These are phyloP conservation scores for Ogataea trehalophila DNA, from an alignment of 805 yeast genomes.

Conservation along the genomic window DNA sequence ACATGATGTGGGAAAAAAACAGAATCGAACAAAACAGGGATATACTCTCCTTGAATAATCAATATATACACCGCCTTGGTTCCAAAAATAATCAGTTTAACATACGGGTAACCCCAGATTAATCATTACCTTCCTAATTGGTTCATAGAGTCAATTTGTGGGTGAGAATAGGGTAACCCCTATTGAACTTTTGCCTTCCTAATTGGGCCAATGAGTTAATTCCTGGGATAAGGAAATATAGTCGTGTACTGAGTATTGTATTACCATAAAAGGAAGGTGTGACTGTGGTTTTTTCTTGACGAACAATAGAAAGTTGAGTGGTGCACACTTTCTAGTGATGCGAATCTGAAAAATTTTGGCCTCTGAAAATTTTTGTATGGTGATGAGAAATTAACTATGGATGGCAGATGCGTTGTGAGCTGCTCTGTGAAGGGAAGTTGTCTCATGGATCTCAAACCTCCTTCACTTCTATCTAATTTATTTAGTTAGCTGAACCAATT, in stretches of 20 bases:
- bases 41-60: too few species aligned
- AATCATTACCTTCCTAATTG: neutral
- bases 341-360: neutral
- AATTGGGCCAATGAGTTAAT: constrained; percentile 26
- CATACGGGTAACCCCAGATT: constrained; percentile 1
- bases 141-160: neutral
- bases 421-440: too few species aligned
- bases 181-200: constrained; percentile 19
- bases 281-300: constrained; percentile 12
- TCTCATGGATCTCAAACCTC: too few species aligned
- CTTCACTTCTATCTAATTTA: neutral
- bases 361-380: neutral
- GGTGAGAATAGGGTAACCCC: constrained; percentile 17
- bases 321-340: neutral
- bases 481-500: neutral
- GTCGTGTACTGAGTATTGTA: constrained; percentile 7
- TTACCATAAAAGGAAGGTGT: constrained; percentile 11
- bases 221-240: constrained; percentile 19
- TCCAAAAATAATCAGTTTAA: too few species aligned
- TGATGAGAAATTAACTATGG: neutral
- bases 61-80: too few species aligned
- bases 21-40: too few species aligned
- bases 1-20: too few species aligned
- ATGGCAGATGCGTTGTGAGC: neutral
- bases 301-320: neutral